Percentiles rank a stretch among this genome's conserved stretches.
Conservation (phyloP, 192 early-diverging fungal species). For the Rhizoclosmatium sp. region DNA sequence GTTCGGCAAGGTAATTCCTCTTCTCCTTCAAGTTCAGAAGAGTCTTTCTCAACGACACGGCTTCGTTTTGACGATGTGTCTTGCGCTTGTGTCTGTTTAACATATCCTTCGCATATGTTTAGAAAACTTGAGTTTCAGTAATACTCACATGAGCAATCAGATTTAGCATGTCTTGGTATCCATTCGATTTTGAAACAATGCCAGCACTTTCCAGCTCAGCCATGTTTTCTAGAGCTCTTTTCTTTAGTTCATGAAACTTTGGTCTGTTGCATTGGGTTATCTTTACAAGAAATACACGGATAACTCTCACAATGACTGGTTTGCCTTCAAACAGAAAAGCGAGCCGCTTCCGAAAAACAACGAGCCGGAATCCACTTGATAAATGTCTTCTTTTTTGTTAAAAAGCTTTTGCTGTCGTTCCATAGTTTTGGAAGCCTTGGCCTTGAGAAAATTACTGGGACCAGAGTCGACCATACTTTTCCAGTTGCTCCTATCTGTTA, state of each 20-base stretch:
- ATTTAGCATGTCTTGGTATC: constrained; percentile 94
- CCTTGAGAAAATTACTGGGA: neutral
- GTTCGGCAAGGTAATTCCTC: constrained; percentile 80
- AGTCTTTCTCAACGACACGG: constrained; percentile 78
- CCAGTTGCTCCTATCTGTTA: constrained; percentile 27
- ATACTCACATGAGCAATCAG: constrained; percentile 77
- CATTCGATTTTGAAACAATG: constrained; percentile 72
- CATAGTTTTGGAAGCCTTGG: neutral
- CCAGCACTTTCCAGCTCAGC: constrained; percentile 80
- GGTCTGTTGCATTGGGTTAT: constrained; percentile 40
- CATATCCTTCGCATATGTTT: constrained; percentile 79
- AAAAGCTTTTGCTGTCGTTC: neutral
- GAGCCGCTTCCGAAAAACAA: constrained; percentile 33
- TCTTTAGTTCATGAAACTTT: constrained; percentile 84
- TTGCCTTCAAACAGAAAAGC: constrained; percentile 18
- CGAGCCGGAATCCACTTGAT: constrained; percentile 12
- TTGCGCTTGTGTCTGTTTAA: constrained; percentile 89
- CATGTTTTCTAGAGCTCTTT: constrained; percentile 81
- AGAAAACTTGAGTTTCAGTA: neutral
- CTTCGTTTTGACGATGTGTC: constrained; percentile 75
- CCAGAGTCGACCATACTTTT: constrained; percentile 20
- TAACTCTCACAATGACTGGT: neutral
- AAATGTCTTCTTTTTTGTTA: neutral
- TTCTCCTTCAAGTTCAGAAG: constrained; percentile 88
- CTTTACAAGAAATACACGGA: neutral